Conservation (phyloP, 805 yeast genomes). For the Lachancea fermentati region DNA sequence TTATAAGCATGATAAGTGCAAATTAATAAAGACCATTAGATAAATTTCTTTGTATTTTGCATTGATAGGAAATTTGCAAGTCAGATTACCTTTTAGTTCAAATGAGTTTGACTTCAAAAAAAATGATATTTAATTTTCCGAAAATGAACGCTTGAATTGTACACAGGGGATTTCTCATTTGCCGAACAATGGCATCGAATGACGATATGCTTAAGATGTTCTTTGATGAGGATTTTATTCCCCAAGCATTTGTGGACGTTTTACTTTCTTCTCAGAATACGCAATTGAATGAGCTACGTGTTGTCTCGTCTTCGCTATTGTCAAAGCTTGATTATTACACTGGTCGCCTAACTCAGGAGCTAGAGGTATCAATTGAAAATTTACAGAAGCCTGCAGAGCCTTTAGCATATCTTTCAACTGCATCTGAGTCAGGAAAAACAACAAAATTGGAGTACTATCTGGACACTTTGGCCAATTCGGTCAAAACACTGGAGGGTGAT, state of each 20-base stretch:
- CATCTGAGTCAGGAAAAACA: slow-evolving; percentile 31
- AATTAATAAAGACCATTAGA: no score
- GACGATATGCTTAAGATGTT: slow-evolving; percentile 56
- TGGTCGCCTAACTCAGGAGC: slow-evolving; percentile 48
- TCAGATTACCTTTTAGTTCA: no score
- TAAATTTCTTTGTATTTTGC: no score
- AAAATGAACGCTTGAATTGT: no score
- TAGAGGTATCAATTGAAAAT: slow-evolving; percentile 44
- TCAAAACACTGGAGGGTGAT: slow-evolving; percentile 50
- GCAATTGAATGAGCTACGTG: slow-evolving; percentile 38
- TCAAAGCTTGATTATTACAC: slow-evolving; percentile 60
- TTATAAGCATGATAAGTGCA: no score
- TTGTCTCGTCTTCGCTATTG: slow-evolving; percentile 45
- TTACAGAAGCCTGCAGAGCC: slow-evolving; percentile 48
- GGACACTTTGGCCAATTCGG: slow-evolving; percentile 53
- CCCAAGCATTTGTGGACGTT: slow-evolving; percentile 61
- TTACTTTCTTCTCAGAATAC: slow-evolving; percentile 38
- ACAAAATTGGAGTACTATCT: slow-evolving; percentile 63
- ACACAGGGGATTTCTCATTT: no score
- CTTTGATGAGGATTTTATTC: slow-evolving; percentile 60
- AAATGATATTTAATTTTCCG: no score
- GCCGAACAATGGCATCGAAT: slow-evolving; percentile 15
- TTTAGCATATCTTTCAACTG: slow-evolving; percentile 37
- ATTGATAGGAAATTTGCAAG: no score
- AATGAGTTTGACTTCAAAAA: no score